Base-by-base conservation (phyloP, 305 asterid genomes). In the Lippia alba region DNA sequence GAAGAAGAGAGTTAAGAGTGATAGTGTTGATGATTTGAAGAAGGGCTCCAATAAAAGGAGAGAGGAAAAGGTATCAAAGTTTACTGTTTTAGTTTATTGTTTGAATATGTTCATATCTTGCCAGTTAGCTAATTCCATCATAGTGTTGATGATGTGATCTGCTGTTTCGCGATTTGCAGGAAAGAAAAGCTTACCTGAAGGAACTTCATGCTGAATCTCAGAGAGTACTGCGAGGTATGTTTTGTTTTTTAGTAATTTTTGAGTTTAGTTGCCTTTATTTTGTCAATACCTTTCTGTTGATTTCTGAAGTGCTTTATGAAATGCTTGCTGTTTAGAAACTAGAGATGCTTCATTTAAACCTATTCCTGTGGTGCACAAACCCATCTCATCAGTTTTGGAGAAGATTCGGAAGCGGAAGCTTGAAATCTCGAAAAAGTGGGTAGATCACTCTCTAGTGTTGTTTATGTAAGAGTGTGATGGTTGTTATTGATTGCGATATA, bases 151-250 rank as follows among this genome's bases (percentile, higher is more conserved):
- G n/a, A n/a, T 66, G 58, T 66, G 33, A 60, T 49, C 18, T 66
- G 19, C 64, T 46, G 53, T 67, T 66, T 46, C 68, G 54, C 56
- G 16, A 66, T 58, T 68, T 55, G 45, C 78, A 94, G 99, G 96
- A 88, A 75, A 88, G 96, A 50, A 81, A 80, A 78, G 79, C 80
- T 32, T 74, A 82, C 73, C 84, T 88, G 14, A 76, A 83, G 80
- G 91, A 89, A 55, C 96, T 94, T 70, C 99, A 94, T 77, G 95
- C 88, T 74, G 99, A 94, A 72, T 82, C 97, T 46, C 99, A 94
- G 83, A 87, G 87, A 62, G 56, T 94, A 45, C 76, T 91, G 72
- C 79, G 97, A 88, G 99, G 99, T 91, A 66, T 65, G 60, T 54
- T 15, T 49, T 7, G 40, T 18, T 12, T 61, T 11, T 45, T 8